Evolutionary conservation across 257 asterid genomes (phyloP).

Genomic region (Solanum medicagineum): DNA sequence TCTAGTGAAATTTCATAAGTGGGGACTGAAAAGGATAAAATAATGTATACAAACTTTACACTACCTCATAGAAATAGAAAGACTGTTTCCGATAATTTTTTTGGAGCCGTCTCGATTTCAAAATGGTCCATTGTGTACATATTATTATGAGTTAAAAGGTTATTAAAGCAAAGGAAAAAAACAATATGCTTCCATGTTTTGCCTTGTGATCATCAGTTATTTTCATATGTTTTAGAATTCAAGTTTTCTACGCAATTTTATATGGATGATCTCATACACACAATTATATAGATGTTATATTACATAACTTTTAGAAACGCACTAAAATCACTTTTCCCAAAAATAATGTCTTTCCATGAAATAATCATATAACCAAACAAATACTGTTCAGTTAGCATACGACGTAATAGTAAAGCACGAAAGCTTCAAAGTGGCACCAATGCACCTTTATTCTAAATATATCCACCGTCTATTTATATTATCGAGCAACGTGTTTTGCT

Average conservation of each 20-base stretch:
- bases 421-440: not conserved
- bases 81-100: no score
- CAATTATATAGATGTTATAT: not conserved
- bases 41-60: no score
- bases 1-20: no score
- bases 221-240: not conserved
- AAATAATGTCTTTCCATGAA: not conserved
- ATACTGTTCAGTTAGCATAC: not conserved
- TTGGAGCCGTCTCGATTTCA: not conserved
- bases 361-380: not conserved
- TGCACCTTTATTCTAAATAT: not conserved
- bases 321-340: not conserved
- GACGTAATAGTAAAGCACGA: not conserved
- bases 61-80: rapidly evolving
- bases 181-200: not conserved
- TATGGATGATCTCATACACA: not conserved
- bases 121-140: not conserved
- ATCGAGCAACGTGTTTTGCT: not conserved
- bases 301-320: not conserved
- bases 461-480: not conserved
- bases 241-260: not conserved
- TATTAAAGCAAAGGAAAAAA: not conserved
- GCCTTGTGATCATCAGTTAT: not conserved
- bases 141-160: not conserved
- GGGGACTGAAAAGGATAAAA: no score